Conservation (phyloP, 176 grass and related monocot genomes). For the Coix lacrymajobi region DNA sequence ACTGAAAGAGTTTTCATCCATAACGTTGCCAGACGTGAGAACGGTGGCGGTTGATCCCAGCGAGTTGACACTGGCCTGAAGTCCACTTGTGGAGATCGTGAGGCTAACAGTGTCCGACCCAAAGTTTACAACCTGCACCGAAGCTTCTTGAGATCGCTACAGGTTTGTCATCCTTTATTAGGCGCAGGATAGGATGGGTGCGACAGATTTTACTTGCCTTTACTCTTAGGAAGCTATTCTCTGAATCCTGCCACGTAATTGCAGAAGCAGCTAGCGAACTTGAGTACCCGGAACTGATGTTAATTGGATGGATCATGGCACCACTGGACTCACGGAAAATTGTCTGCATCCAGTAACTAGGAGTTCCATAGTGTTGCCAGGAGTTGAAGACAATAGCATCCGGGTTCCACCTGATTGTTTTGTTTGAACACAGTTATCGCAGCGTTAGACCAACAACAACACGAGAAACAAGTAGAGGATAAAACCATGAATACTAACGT, state of each 20-base stretch:
- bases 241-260: not conserved
- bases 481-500: slow-evolving; percentile 29
- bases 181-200: not conserved
- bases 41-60: not conserved
- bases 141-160: not conserved
- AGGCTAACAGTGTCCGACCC: not conserved
- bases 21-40: not conserved
- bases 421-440: not conserved
- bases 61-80: not conserved
- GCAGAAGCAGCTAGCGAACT: not conserved
- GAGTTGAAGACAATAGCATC: slow-evolving; percentile 91
- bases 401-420: slow-evolving; percentile 35
- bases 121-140: not conserved
- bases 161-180: not conserved
- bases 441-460: not conserved
- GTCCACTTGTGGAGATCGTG: not conserved
- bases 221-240: not conserved
- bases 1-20: not conserved
- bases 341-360: slow-evolving; percentile 78
- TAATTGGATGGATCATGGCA: slow-evolving; percentile 25
- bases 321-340: slow-evolving; percentile 70
- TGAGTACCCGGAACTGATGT: not conserved
- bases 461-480: not conserved
- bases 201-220: not conserved
- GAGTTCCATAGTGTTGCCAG: slow-evolving; percentile 75